Evolutionary conservation across 768 basidiomycete genomes (phyloP).

Genomic region (Auriculariales sp.): DNA sequence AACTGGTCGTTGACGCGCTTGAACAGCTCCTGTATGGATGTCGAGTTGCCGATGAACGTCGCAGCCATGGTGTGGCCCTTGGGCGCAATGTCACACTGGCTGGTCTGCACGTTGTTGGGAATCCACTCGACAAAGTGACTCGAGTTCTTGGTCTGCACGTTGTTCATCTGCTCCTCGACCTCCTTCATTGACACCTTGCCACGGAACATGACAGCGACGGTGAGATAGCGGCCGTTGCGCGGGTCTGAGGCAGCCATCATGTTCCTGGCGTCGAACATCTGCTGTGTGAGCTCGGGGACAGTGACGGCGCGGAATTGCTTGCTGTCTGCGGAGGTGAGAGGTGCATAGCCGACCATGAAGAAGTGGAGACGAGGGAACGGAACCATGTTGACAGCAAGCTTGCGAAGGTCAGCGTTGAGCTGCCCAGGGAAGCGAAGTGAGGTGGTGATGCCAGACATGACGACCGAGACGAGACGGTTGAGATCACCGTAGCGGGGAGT

Average conservation of each 20-base stretch:
- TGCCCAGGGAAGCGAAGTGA: conserved; percentile 99
- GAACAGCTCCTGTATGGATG: conserved; percentile 95
- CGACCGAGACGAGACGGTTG: conserved; percentile 93
- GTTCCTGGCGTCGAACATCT: conserved; percentile 99
- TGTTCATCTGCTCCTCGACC: conserved; percentile 98
- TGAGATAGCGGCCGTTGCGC: conserved; percentile 92
- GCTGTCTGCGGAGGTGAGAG: conserved; percentile 85
- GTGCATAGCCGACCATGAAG: conserved; percentile 96
- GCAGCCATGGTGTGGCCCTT: conserved; percentile 93
- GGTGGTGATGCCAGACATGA: conserved; percentile 98
- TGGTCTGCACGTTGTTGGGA: conserved; percentile 95
- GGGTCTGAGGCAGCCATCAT: conserved; percentile 99
- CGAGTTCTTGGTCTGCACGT: conserved; percentile 93
- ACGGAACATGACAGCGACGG: conserved; percentile 95
- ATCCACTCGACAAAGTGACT: conserved; percentile 99
- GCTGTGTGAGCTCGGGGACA: conserved; percentile 93
- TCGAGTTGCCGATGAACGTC: conserved; percentile 95
- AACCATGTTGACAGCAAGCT: conserved; percentile 99
- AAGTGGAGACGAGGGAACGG: conserved; percentile 99
- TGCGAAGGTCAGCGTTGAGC: conserved; percentile 95
- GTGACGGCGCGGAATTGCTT: conserved; percentile 94
- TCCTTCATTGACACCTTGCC: conserved; percentile 99
- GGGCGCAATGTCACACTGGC: conserved; percentile 96
- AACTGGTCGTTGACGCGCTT: conserved; percentile 98
- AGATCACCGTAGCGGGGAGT: conserved; percentile 96